phyloP scores from a whole-genome alignment of 768 basidiomycete species.

The Astraeus odoratus region DNA sequence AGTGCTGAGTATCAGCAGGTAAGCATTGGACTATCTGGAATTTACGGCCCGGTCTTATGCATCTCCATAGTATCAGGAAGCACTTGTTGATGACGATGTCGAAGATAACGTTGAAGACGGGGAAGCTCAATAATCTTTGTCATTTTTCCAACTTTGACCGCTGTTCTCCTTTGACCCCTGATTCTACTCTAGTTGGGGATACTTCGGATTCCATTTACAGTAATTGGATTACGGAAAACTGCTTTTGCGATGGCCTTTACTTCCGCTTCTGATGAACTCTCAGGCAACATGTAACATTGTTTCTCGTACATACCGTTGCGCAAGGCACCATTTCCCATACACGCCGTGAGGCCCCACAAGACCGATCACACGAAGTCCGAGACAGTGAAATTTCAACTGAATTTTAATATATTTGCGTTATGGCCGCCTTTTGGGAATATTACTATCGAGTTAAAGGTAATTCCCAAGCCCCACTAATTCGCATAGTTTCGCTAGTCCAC shows the following conservation, averaged over 20 bases:
- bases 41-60: neutral
- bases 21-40: conserved; percentile 9
- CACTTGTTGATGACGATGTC: conserved; percentile 39
- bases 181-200: conserved; percentile 1
- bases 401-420: neutral
- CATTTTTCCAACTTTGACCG: neutral
- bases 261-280: neutral
- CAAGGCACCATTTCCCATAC: too few species aligned
- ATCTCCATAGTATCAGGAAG: conserved; percentile 53
- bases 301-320: too few species aligned
- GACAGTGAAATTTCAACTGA: too few species aligned
- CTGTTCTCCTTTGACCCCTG: neutral
- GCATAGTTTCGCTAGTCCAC: too few species aligned
- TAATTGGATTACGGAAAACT: conserved; percentile 16
- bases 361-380: too few species aligned
- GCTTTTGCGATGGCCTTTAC: neutral
- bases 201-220: conserved; percentile 2
- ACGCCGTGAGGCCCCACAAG: too few species aligned
- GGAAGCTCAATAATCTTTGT: conserved; percentile 24
- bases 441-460: too few species aligned
- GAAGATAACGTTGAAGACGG: conserved; percentile 24
- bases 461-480: too few species aligned
- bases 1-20: conserved; percentile 91
- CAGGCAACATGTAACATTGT: too few species aligned
- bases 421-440: too few species aligned